Evolutionary conservation across 192 early-diverging fungal genomes (phyloP).

Genomic region (Mortierella hygrophila): DNA sequence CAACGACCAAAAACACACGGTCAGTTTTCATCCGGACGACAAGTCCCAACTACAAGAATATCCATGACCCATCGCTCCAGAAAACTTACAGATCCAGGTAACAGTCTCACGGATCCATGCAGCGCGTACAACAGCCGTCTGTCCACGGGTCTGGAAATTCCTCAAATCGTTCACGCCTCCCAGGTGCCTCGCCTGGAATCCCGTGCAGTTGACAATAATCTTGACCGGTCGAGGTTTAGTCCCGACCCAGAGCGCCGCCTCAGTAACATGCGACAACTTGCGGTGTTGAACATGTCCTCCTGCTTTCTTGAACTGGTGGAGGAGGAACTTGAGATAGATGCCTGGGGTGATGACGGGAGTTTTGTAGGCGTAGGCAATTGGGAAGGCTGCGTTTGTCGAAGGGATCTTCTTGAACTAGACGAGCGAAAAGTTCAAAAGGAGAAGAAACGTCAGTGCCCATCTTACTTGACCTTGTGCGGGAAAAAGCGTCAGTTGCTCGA

Average conservation of each 20-base stretch:
- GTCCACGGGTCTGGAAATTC: constrained; percentile 80
- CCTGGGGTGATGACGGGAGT: constrained; percentile 31
- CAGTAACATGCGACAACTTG: constrained; percentile 57
- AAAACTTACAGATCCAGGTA: constrained; percentile 48
- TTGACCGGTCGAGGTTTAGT: constrained; percentile 58
- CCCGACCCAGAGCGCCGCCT: constrained; percentile 55
- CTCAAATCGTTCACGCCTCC: constrained; percentile 78
- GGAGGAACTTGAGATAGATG: constrained; percentile 75
- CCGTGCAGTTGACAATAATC: constrained; percentile 88
- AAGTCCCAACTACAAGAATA: neutral
- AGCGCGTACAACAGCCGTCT: constrained; percentile 81
- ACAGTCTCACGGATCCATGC: constrained; percentile 76
- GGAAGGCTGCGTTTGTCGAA: constrained; percentile 28
- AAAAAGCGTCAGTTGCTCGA: neutral
- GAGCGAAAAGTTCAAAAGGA: constrained; percentile 15
- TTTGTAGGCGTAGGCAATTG: constrained; percentile 52
- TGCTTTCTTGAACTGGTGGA: constrained; percentile 59
- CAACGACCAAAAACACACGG: neutral
- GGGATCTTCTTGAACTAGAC: constrained; percentile 38
- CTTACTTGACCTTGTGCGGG: neutral
- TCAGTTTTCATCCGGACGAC: neutral
- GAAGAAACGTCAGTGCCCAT: neutral
- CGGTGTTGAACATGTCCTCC: constrained; percentile 66
- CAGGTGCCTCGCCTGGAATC: constrained; percentile 69
- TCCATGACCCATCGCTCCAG: constrained; percentile 5